Evolutionary conservation across 768 basidiomycete genomes (phyloP), one percentile per base, ranked within the genome.

Genomic region (Phaffia australis): DNA sequence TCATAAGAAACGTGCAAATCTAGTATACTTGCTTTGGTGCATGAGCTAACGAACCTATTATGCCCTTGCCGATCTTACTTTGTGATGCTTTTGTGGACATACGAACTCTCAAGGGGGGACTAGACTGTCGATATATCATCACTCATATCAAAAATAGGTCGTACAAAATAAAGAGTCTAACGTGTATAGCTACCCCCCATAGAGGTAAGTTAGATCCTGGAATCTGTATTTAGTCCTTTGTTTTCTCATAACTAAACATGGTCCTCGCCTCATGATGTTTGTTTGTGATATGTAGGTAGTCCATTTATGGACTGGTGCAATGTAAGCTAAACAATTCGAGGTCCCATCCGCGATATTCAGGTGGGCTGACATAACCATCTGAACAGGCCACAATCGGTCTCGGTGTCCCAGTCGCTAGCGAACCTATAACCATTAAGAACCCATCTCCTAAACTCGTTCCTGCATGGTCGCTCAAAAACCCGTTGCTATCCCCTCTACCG

Each of bases 301-400:
- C 92, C 94, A 0, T 98, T 99, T 77, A 99, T 99, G 95, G 90
- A 95, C 75, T 99, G 95, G 95, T 98, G 94, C 78, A 81, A 84
- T 58, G 89, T 88, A 72, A 73, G 87, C 81, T 11, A 5, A 23
- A 30, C 14, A 19, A 18, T 25, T n/a, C 2, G 18, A 3, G 30
- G 16, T 4, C 7, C 7, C 35, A 42, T 42, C n/a, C 60, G 32
- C 23, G 4, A 55, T 6, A 15, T 42, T 7, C 11, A 6, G 21
- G 7, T 21, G 27, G 9, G 56, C 25, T 52, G 50, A 19, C 35
- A 14, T 60, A n/a, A n/a, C 27, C 27, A 18, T 19, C 54, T 25
- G 58, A 21, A 6, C 71, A 90, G 87, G 87, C 87, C 55, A 87
- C 94, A 71, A 88, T 99, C 71, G 95, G 95, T 9, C 84, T 99